Evolutionary conservation across 371 early-diverging fungal species (phyloP).

Genomic region (Mucor circinelloides): DNA sequence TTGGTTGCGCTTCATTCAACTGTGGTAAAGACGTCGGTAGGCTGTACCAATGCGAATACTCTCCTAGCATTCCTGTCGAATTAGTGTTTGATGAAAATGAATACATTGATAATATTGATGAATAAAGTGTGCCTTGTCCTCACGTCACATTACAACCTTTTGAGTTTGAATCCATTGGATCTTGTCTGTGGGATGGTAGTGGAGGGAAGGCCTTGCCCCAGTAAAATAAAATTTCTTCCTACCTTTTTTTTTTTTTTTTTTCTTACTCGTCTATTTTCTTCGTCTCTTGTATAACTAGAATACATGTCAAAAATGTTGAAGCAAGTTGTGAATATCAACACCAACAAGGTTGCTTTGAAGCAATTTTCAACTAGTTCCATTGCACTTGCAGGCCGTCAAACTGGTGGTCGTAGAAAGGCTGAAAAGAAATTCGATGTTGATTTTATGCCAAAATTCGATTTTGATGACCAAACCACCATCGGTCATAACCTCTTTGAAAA

Average conservation of each 20-base stretch:
- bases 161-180: neutral
- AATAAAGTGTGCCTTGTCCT: neutral
- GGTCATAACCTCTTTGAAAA: conserved; percentile 61
- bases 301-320: conserved; percentile 9
- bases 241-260: too few species aligned
- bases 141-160: neutral
- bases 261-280: neutral
- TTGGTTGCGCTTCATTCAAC: neutral
- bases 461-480: conserved; percentile 63
- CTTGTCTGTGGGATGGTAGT: neutral
- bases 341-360: conserved; percentile 8
- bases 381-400: conserved; percentile 41
- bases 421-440: conserved; percentile 54
- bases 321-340: neutral
- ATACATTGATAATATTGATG: neutral
- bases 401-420: conserved; percentile 37
- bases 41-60: conserved; percentile 2
- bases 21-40: neutral
- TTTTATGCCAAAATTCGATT: conserved; percentile 58
- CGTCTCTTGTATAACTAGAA: conserved; percentile 6
- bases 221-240: conserved; percentile 18
- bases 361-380: conserved; percentile 34
- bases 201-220: conserved; percentile 4
- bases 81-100: neutral
- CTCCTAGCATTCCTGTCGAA: conserved; percentile 3